Base-by-base conservation (phyloP, 2,329 filamentous ascomycete genomes). In the Cladosporium sphaerospermum region DNA sequence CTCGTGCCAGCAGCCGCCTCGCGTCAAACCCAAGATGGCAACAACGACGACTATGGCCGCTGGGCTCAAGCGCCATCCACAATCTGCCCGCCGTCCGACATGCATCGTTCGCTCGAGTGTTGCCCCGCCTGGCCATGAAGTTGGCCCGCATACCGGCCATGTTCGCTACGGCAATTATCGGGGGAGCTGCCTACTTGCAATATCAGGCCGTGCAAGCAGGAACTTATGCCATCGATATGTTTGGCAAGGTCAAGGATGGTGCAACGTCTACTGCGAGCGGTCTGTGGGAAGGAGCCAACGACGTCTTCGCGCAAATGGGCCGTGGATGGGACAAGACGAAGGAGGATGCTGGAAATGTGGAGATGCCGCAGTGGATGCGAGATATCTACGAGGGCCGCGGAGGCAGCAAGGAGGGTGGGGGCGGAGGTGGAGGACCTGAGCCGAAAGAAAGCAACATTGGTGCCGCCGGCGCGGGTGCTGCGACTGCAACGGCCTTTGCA, bases 91-190 rank as follows among this genome's bases (percentile, higher is more conserved):
- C 80, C 13, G 78, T 83, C 40, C 77, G 83, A 49, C 78, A 78
- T 51, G 81, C 85, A 45, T 85, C 82, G 2, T 86, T 86, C 64
- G 76, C 77, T n/a, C 74, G 83, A 42, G 75, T 78, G 10, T 75
- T 99, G 32, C 95, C 95, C 2, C 92, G 89, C 68, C 78, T 99
- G 47, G 84, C 93, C n/a, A 73, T 93, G 66, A 99, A 96, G 75
- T 86, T 99, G 62, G 80, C 85, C 34, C 83, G 90, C 53, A 77
- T 96, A 52, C 93, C 93, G 16, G 93, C 93, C 54, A 86, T 96
- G 74, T 91, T 96, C 64, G 93, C 92, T 40, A 90, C 89, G 40
- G 81, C 91, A 44, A 88, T 90, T 65, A 81, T 99, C 60, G 91
- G 89, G 11, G 88, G 88, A 2, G 74, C 95, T 55, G 90, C 90